phyloP scores from a whole-genome alignment of 75 land plant genomes.

The Adiantum capillusveneris region DNA sequence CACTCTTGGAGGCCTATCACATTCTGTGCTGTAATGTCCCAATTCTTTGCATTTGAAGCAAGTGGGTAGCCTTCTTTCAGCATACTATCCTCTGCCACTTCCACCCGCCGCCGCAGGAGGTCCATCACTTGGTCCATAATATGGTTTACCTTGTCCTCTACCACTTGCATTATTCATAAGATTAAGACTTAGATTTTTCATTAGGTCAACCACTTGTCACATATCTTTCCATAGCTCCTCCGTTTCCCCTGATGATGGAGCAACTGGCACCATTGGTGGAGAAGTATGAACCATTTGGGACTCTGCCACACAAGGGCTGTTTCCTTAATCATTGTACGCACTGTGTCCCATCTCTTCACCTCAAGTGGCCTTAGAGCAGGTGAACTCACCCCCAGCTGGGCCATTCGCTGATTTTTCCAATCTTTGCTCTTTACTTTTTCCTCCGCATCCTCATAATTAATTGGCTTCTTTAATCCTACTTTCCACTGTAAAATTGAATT shows the following conservation, averaged over 20 bases:
- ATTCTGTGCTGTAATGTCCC: neutral
- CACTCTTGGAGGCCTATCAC: neutral
- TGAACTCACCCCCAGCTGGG: too few species aligned
- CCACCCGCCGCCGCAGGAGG: neutral
- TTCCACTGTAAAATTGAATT: too few species aligned
- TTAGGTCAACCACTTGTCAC: neutral
- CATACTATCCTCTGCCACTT: neutral
- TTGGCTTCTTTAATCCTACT: too few species aligned
- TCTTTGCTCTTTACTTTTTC: too few species aligned
- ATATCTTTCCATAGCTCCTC: neutral
- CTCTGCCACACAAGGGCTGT: too few species aligned
- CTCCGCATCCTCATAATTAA: too few species aligned
- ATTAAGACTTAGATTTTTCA: neutral
- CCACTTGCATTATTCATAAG: neutral
- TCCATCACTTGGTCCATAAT: neutral
- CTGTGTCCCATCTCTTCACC: too few species aligned
- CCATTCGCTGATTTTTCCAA: too few species aligned
- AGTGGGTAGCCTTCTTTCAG: neutral
- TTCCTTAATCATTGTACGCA: too few species aligned
- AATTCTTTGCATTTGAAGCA: neutral
- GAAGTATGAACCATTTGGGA: too few species aligned
- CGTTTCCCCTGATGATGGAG: neutral
- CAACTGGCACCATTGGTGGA: too few species aligned
- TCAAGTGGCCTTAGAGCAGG: too few species aligned
- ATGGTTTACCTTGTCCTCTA: neutral